Conservation (phyloP, 345 rosid species). For the Eucalyptus sp. region DNA sequence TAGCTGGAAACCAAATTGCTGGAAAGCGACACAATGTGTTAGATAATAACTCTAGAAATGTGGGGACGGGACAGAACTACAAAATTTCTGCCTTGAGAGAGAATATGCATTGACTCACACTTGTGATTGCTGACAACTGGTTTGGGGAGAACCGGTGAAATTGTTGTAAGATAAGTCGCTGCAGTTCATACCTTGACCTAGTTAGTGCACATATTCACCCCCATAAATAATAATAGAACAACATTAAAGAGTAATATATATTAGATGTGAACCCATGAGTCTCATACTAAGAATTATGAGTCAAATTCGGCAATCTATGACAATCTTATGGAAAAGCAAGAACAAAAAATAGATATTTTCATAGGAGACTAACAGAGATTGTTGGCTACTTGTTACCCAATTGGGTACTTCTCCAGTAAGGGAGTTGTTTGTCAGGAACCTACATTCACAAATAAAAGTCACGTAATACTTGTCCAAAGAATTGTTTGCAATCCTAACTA, state of each 20-base stretch:
- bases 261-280: neutral
- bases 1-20: too few relatives aligned
- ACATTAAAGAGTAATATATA: neutral
- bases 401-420: slow-evolving; percentile 51
- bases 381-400: slow-evolving; percentile 19
- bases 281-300: neutral
- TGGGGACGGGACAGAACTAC: neutral
- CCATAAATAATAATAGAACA: neutral
- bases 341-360: neutral
- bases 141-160: slow-evolving; percentile 29
- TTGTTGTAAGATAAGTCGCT: slow-evolving; percentile 92
- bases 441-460: neutral
- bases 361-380: slow-evolving; percentile 27
- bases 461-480: neutral
- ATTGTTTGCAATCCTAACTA: neutral
- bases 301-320: neutral
- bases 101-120: slow-evolving; percentile 29
- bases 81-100: neutral
- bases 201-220: neutral
- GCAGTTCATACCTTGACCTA: neutral
- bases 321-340: neutral
- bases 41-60: neutral
- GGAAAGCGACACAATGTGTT: neutral
- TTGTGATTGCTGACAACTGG: slow-evolving; percentile 20
- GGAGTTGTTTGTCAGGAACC: slow-evolving; percentile 72